Conservation (phyloP, 495 filamentous ascomycete species). For the Xylaria castorea region DNA sequence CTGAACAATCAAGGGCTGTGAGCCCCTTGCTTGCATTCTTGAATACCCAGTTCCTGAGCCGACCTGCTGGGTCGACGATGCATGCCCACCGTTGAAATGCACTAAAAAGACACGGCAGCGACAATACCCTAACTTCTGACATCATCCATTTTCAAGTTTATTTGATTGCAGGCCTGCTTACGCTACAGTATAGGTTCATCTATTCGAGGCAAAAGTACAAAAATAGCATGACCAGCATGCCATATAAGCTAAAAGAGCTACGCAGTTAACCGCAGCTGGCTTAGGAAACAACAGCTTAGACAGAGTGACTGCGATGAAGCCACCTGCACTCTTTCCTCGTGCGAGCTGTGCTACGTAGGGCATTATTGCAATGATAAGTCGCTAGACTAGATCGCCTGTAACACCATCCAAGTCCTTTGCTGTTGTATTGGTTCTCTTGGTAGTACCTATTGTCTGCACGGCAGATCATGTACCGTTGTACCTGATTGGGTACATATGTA, state of each 20-base stretch:
- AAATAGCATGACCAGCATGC: neutral
- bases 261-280: neutral
- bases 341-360: neutral
- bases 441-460: neutral
- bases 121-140: neutral
- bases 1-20: neutral
- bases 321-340: neutral
- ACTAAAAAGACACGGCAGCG: neutral
- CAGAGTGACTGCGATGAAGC: neutral
- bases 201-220: neutral
- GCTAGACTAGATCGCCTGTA: neutral
- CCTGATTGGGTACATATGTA: neutral
- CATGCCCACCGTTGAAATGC: slow-evolving; percentile 3
- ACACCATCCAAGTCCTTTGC: neutral
- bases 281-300: neutral
- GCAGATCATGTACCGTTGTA: neutral
- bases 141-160: neutral
- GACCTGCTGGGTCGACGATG: neutral
- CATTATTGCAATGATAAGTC: neutral
- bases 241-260: neutral
- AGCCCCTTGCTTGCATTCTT: neutral
- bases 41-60: neutral
- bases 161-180: neutral
- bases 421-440: neutral
- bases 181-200: neutral